Percentiles rank a stretch among this genome's conserved stretches.
Conservation (phyloP, 1,139 yeast genomes). For the Taphrina flavorubra region DNA sequence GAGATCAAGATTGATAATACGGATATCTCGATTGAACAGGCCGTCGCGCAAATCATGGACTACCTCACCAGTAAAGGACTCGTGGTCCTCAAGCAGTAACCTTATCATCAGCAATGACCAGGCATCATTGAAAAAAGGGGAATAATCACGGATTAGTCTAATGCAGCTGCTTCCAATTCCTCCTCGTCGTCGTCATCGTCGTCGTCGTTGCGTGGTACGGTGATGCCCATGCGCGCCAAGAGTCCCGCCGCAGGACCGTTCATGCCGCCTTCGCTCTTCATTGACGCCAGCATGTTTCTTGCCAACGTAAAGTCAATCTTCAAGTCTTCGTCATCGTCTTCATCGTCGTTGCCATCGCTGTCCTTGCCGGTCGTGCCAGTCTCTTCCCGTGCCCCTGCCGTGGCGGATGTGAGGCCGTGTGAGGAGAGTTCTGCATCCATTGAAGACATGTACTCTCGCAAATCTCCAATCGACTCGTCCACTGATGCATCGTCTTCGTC, state of each 20-base stretch:
- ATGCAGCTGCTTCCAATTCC: too few species aligned
- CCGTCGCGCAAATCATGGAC: conserved; percentile 72
- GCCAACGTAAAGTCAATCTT: conserved; percentile 44
- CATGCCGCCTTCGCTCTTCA: conserved; percentile 50
- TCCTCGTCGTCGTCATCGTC: conserved; percentile 9
- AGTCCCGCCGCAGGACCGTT: conserved; percentile 54
- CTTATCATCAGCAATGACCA: background rate
- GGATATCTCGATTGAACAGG: conserved; percentile 73
- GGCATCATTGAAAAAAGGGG: too few species aligned
- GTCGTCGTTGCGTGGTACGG: conserved; percentile 33
- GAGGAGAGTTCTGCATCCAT: conserved; percentile 42
- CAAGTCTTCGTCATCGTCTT: conserved; percentile 47
- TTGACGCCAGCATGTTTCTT: conserved; percentile 48
- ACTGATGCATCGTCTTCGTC: conserved; percentile 47
- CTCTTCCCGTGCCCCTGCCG: background rate
- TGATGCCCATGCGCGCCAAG: conserved; percentile 49
- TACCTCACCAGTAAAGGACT: conserved; percentile 62
- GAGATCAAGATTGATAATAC: conserved; percentile 83
- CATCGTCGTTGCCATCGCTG: conserved; percentile 45
- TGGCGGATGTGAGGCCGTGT: conserved; percentile 14
- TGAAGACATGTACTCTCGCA: conserved; percentile 47
- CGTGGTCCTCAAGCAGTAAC: conserved; percentile 13
- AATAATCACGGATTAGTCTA: too few species aligned
- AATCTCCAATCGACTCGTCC: conserved; percentile 44
- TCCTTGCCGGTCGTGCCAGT: background rate